Base-by-base conservation (phyloP, 805 yeast species). In the Yamadazyma sp. region DNA sequence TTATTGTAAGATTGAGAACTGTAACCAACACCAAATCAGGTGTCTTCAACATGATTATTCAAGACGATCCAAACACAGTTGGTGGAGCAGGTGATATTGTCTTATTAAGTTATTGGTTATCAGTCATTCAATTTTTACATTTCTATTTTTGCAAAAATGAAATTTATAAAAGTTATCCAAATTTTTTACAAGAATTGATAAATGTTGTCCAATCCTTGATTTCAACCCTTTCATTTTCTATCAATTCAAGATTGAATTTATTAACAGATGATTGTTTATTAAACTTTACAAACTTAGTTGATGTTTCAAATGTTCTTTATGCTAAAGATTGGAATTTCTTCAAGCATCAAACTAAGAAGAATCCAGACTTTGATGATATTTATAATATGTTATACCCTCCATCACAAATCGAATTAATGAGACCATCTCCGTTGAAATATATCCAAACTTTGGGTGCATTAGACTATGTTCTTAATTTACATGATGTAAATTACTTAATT, bases 371-470 rank as follows among this genome's bases (percentile, higher is more conserved):
- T 52, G 87, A 83, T 35, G 91, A 85, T 45, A 82, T 88, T 22
- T 64, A 81, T 29, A 73, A 78, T 36, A 83, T 80, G 75, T 63
- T 87, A 37, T 81, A 82, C 44, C 98, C 98, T 4, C 98, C 98
- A 2, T 68, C 91, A 0, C 76, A 85, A 14, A 70, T 76, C 30
- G 83, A 85, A 39, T 82, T 86, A 52, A 79, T 84, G 72, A 80
- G 78, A 53, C 96, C 96, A 3, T 86, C 97, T 0, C 98, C 98
- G 0, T 67, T 89, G 35, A 80, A 78, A 47, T 73, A 89, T 35
- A 78, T 89, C 17, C 95, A 93, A 49, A 82, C 89, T 1, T 70
- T 93, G 40, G 94, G 95, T 20, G 96, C 98, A 0, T 69, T 94
- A 35, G 71, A 87, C 28, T 87, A 89, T 50, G 91, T 93, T 3